Percentiles rank a stretch among this genome's conserved stretches.
Evolutionary conservation across 139 green algal species (phyloP).

Genomic region (Coelastrella sp.): DNA sequence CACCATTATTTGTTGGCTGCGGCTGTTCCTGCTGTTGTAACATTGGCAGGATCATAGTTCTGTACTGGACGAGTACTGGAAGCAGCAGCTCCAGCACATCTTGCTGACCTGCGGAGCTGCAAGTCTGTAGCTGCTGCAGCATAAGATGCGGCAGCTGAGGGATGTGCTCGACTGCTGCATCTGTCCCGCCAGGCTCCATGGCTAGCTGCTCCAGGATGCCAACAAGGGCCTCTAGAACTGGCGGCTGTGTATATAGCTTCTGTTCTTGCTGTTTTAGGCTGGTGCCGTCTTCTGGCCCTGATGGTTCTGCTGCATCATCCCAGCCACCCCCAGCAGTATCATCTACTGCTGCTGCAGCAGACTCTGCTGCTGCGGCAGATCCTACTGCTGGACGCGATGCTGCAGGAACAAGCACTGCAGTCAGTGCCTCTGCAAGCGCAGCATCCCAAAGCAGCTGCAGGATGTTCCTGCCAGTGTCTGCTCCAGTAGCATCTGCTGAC

Average conservation of each 20-base stretch:
- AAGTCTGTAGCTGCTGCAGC: neutral
- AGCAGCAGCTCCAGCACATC: constrained; percentile 15
- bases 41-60: neutral
- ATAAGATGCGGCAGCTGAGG: neutral
- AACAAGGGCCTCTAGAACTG: neutral
- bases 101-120: neutral
- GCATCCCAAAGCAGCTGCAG: neutral
- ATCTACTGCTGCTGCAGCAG: neutral
- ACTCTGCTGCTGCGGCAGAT: too few relatives aligned
- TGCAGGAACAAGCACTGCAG: neutral
- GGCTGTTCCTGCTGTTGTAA: neutral
- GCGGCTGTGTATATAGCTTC: neutral
- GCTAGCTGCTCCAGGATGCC: neutral
- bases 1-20: too few relatives aligned
- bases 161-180: neutral
- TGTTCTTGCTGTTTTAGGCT: neutral
- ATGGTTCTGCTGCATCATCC: neutral
- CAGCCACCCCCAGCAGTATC: neutral
- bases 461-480: neutral
- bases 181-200: neutral
- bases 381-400: neutral
- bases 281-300: neutral
- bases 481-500: neutral
- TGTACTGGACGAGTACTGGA: constrained; percentile 23
- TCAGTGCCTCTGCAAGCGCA: neutral